Base-by-base conservation (phyloP, 2,329 filamentous ascomycete species). In the Blastomyces emzantsi region DNA sequence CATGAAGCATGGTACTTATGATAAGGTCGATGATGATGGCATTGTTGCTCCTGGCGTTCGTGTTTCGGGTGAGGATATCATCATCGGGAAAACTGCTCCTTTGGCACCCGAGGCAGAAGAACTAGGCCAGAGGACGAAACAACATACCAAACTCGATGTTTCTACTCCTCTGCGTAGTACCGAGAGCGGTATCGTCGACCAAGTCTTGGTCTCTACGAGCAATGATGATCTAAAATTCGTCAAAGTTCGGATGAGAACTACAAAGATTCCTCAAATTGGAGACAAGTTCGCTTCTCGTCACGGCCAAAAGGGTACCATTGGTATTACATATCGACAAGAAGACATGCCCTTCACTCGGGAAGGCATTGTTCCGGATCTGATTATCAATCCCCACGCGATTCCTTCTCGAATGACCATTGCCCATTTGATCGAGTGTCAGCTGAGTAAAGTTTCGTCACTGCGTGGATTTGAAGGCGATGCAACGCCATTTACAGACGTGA, bases 341-440 rank as follows among this genome's bases (percentile, higher is more conserved):
- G 95, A 99, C 73, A 99, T 99, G 95, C 95, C 95, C 0, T 99
- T 99, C 77, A 94, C 91, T 2, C 82, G 87, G 47, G 91, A 97
- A 74, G 94, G 95, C 71, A 85, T 99, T 62, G 89, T 89, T 0
- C 94, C 95, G 0, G 95, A 99, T 77, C 83, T 99, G 67, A 97
- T 99, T 77, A 97, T 99, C 82, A 99, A 99, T 77, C 94, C 94
- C 0, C 94, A 99, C 83, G 95, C 94, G 74, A 99, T 99, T 84
- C 94, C 94, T 0, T 99, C 94, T 63, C 94, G 94, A 85, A 99
- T 99, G 94, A 99, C 95, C 2, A 99, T 99, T 87, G 94, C 94
- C 71, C 94, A 99, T 83, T 92, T 99, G 85, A 96, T 99, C 75
- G 94, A 99, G 82, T 99, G 94, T 83, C 84, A 97, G 70, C 85